Conservation (phyloP, 768 basidiomycete species). For the Sutorius australiensis region DNA sequence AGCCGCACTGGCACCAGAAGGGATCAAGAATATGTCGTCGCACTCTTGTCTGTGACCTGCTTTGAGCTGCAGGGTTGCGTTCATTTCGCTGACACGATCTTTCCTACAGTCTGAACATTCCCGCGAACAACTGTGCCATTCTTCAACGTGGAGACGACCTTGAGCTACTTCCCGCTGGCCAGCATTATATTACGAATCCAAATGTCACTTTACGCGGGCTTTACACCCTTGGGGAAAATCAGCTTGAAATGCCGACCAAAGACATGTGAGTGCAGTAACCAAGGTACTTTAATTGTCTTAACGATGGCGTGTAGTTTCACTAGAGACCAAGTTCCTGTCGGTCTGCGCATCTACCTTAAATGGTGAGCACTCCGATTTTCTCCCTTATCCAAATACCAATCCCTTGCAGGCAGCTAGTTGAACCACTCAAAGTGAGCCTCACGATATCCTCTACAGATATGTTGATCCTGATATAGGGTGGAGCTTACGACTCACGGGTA, state of each 20-base stretch:
- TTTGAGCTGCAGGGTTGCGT: not conserved
- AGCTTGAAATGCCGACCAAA: slow-evolving; percentile 84
- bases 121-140: slow-evolving; percentile 84
- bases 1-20: slow-evolving; percentile 43
- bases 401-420: slow-evolving; percentile 41
- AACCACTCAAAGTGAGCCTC: slow-evolving; percentile 43
- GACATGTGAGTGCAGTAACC: slow-evolving; percentile 55
- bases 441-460: slow-evolving; percentile 13
- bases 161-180: slow-evolving; percentile 73
- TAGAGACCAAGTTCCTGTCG: slow-evolving; percentile 82
- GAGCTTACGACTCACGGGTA: slow-evolving; percentile 82
- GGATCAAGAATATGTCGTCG: slow-evolving; percentile 69
- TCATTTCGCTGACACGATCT: not conserved
- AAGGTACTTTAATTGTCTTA: not conserved
- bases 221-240: slow-evolving; percentile 80
- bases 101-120: slow-evolving; percentile 67
- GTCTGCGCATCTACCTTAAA: slow-evolving; percentile 79
- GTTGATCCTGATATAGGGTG: slow-evolving; percentile 38
- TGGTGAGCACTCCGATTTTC: slow-evolving; percentile 41
- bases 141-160: slow-evolving; percentile 79
- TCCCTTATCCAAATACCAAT: not conserved
- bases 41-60: slow-evolving; percentile 56
- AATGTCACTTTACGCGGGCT: slow-evolving; percentile 77
- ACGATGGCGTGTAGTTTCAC: slow-evolving; percentile 53
- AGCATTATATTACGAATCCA: slow-evolving; percentile 81